phyloP scores from a whole-genome alignment of 2,329 filamentous ascomycete genomes.

The Colletotrichum falcatum region DNA sequence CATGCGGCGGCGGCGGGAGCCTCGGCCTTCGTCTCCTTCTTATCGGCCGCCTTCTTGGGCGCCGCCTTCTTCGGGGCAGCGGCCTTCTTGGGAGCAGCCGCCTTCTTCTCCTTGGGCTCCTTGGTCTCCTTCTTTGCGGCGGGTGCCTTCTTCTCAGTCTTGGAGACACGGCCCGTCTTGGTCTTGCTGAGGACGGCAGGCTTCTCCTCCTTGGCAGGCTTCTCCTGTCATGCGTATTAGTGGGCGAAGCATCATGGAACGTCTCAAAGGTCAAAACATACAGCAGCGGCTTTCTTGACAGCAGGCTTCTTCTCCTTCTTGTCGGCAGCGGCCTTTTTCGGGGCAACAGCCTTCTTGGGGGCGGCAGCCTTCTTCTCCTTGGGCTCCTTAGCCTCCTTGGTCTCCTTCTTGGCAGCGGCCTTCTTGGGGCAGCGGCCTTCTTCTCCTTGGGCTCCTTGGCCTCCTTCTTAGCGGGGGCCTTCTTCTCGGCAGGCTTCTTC shows the following conservation, averaged over 20 bases:
- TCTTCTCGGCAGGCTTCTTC: constrained; percentile 50
- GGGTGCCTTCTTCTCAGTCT: constrained; percentile 68
- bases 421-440: constrained; percentile 63
- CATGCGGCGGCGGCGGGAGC: constrained; percentile 38
- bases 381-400: constrained; percentile 57
- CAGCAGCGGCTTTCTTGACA: constrained; percentile 56
- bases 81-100: constrained; percentile 58
- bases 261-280: constrained; percentile 42
- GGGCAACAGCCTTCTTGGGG: constrained; percentile 43
- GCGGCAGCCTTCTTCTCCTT: constrained; percentile 47
- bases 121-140: constrained; percentile 58
- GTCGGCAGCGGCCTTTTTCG: constrained; percentile 49
- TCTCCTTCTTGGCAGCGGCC: constrained; percentile 52
- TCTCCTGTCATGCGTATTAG: constrained; percentile 18
- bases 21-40: constrained; percentile 45
- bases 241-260: constrained; percentile 36
- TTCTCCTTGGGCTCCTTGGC: constrained; percentile 55
- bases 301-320: constrained; percentile 58
- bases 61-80: constrained; percentile 59
- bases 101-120: constrained; percentile 62
- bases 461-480: constrained; percentile 49
- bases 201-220: constrained; percentile 76
- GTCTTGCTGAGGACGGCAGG: constrained; percentile 80
- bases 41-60: constrained; percentile 54
- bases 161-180: constrained; percentile 87